Conservation (phyloP, 2,329 filamentous ascomycete genomes). For the Drechmeria coniospora region DNA sequence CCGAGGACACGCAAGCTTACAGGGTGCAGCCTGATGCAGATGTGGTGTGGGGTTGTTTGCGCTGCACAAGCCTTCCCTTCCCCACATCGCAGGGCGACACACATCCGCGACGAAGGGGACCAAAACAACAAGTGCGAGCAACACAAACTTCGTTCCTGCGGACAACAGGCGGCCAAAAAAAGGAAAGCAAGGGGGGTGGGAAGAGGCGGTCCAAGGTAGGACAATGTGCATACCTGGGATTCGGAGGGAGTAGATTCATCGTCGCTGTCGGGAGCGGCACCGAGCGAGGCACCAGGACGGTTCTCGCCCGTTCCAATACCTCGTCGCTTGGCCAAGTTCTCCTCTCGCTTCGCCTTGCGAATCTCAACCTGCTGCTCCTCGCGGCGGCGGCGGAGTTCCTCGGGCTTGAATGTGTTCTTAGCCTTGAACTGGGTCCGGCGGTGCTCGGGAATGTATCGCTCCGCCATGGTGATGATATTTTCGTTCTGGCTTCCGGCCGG, state of each 20-base stretch:
- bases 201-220: too few relatives aligned
- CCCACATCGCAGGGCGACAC: constrained; percentile 15
- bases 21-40: constrained; percentile 4
- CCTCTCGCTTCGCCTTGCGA: constrained; percentile 94
- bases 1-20: constrained; percentile 4
- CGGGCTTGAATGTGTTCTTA: constrained; percentile 97
- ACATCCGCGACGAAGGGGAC: constrained; percentile 2
- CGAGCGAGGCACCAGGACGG: constrained; percentile 66
- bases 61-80: constrained; percentile 16
- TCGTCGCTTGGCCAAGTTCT: constrained; percentile 96
- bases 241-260: constrained; percentile 93
- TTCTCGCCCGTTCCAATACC: constrained; percentile 74
- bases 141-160: constrained; percentile 1
- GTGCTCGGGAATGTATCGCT: constrained; percentile 98
- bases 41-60: constrained; percentile 21
- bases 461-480: constrained; percentile 58
- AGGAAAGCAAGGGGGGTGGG: constrained; percentile 4
- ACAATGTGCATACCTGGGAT: constrained; percentile 56
- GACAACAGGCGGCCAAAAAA: constrained; percentile 3
- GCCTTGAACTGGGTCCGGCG: constrained; percentile 99
- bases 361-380: constrained; percentile 99
- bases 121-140: constrained; percentile 4
- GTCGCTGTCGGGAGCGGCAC: constrained; percentile 87
- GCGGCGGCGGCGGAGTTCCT: constrained; percentile 93
- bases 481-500: constrained; percentile 4